Evolutionary conservation across 2,329 filamentous ascomycete species (phyloP).

Genomic region (Calonectria naviculata): DNA sequence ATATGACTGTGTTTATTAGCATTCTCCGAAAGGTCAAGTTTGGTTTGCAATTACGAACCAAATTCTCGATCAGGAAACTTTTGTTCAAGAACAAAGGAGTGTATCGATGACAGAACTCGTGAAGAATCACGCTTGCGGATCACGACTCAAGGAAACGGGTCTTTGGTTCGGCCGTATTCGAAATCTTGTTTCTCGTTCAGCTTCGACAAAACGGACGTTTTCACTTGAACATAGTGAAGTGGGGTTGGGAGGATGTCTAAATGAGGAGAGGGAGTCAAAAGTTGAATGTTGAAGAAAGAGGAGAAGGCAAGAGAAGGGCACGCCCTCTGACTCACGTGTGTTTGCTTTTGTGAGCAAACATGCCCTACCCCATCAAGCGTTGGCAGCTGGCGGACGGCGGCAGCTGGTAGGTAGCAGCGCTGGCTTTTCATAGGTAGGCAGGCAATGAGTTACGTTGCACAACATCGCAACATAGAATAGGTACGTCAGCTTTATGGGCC

Average conservation of each 20-base stretch:
- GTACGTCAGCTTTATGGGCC: too few relatives aligned
- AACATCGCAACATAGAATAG: too few relatives aligned
- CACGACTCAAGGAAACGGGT: neutral
- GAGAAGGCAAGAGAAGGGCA: neutral
- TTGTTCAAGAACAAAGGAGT: neutral
- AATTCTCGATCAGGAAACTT: too few relatives aligned
- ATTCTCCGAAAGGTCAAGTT: neutral
- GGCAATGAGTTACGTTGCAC: too few relatives aligned
- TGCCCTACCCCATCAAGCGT: neutral
- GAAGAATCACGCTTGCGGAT: neutral
- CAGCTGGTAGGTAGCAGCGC: neutral
- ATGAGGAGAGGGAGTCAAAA: neutral
- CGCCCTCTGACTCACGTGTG: neutral
- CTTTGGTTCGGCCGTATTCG: too few relatives aligned
- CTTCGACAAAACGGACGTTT: too few relatives aligned
- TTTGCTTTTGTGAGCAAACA: neutral
- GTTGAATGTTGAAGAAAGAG: neutral
- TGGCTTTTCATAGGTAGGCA: too few relatives aligned
- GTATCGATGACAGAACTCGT: neutral
- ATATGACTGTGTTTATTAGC: neutral
- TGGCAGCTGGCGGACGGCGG: neutral
- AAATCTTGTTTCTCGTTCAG: too few relatives aligned
- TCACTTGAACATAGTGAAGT: neutral
- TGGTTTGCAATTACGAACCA: neutral
- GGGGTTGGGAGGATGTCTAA: neutral